Conservation (phyloP, 306 rosid species). For the Ochetophila trinervis region DNA sequence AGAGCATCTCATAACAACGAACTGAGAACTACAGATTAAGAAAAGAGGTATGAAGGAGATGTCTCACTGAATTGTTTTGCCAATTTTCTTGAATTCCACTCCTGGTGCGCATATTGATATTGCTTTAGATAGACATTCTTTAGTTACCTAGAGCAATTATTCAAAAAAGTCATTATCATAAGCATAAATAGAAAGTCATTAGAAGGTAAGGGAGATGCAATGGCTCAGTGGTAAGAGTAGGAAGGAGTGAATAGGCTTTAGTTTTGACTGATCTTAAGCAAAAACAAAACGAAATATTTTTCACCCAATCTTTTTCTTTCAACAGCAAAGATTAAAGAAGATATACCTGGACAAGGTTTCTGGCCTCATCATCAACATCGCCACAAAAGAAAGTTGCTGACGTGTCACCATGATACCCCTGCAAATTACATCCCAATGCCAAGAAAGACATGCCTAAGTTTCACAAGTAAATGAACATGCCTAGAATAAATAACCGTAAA, state of each 20-base stretch:
- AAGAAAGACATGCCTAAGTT: constrained; percentile 14
- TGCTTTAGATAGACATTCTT: constrained; percentile 79
- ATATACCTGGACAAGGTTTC: constrained; percentile 71
- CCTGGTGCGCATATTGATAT: constrained; percentile 92
- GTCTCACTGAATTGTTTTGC: constrained; percentile 85
- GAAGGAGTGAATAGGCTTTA: too few species aligned
- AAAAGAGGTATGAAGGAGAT: constrained; percentile 13
- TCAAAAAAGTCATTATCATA: constrained; percentile 14
- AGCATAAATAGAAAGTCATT: constrained; percentile 13
- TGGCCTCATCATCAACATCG: constrained; percentile 64
- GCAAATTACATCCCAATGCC: constrained; percentile 29
- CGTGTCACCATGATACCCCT: constrained; percentile 96
- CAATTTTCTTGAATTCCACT: constrained; percentile 77
- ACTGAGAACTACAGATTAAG: constrained; percentile 6
- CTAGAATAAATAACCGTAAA: neutral
- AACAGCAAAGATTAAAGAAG: constrained; percentile 9
- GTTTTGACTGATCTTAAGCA: too few species aligned
- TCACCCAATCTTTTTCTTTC: neutral
- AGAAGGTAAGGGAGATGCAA: too few species aligned
- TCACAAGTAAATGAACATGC: constrained; percentile 7
- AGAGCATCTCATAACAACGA: constrained; percentile 4
- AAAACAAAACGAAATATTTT: too few species aligned
- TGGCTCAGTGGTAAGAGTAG: too few species aligned
- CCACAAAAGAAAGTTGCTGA: constrained; percentile 89
- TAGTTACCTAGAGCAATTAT: constrained; percentile 59